phyloP scores from a whole-genome alignment of 495 filamentous ascomycete species.

The Penicillium maclennaniae region DNA sequence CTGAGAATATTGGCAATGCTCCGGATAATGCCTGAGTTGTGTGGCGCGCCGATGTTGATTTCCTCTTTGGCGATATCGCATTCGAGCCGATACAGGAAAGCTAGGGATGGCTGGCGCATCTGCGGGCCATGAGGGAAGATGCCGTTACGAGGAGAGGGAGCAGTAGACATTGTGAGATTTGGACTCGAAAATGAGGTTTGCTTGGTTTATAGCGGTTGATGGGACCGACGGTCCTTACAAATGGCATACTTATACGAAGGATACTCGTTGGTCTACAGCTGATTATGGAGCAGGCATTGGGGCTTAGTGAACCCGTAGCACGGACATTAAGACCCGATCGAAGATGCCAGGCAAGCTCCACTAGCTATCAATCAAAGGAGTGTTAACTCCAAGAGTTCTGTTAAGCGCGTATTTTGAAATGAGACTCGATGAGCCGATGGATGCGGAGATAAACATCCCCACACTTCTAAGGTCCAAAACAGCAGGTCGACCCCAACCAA shows the following conservation, averaged over 20 bases:
- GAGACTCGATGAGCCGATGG: background rate
- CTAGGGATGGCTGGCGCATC: constrained; percentile 27
- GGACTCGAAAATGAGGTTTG: background rate
- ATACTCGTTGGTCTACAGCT: background rate
- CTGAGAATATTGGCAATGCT: constrained; percentile 28
- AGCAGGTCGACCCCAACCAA: constrained; percentile 17
- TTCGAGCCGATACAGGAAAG: constrained; percentile 27
- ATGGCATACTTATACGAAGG: background rate
- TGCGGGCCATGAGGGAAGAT: constrained; percentile 24
- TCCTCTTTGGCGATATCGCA: constrained; percentile 25
- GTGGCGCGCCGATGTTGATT: constrained; percentile 24
- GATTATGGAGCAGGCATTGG: background rate
- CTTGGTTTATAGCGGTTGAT: background rate
- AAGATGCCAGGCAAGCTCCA: background rate
- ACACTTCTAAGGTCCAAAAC: background rate
- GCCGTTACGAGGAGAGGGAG: constrained; percentile 22
- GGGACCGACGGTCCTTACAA: background rate
- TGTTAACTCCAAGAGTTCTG: background rate
- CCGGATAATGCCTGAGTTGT: constrained; percentile 22
- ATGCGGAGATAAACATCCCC: background rate
- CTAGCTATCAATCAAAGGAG: background rate
- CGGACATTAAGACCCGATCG: too few relatives aligned
- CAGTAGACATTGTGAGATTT: constrained; percentile 9
- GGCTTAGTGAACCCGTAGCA: too few relatives aligned
- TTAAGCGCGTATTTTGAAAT: background rate